A percentile compares a stretch with the other conserved stretches of the same genome.
Evolutionary conservation across 768 basidiomycete species (phyloP).

Genomic region (Myochromella boudieri): DNA sequence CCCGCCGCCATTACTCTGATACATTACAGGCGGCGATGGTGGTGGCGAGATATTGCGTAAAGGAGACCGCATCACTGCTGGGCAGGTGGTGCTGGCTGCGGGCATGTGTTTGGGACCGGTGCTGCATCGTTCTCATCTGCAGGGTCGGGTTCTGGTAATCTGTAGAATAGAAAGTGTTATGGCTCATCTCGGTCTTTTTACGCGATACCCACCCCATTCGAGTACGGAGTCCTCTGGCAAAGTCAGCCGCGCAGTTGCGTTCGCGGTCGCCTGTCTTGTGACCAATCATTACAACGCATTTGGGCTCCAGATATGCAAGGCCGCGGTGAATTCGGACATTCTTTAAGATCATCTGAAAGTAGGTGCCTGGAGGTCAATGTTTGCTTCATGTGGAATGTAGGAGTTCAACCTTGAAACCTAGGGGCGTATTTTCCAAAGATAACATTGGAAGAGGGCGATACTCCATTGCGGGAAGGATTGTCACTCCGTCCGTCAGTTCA

Average conservation of each 20-base stretch:
- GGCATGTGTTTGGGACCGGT: slow-evolving; percentile 9
- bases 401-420: slow-evolving; percentile 76
- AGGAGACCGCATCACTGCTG: slow-evolving; percentile 33
- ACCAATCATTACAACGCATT: slow-evolving; percentile 58
- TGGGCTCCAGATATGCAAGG: slow-evolving; percentile 76
- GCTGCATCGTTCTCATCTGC: slow-evolving; percentile 11
- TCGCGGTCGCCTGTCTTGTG: slow-evolving; percentile 68
- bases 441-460: slow-evolving; percentile 65
- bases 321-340: slow-evolving; percentile 68
- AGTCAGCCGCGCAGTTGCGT: slow-evolving; percentile 50
- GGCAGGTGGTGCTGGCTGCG: slow-evolving; percentile 12
- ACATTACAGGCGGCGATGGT: slow-evolving; percentile 24
- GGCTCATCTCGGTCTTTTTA: background rate
- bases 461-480: slow-evolving; percentile 73
- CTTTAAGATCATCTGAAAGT: slow-evolving; percentile 64
- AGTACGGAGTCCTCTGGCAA: slow-evolving; percentile 57
- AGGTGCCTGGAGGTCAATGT: background rate
- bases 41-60: slow-evolving; percentile 37
- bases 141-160: slow-evolving; percentile 22
- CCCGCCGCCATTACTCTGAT: slow-evolving; percentile 34
- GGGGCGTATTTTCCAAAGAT: slow-evolving; percentile 68
- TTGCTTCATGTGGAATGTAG: background rate
- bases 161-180: too few relatives aligned
- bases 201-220: slow-evolving; percentile 64
- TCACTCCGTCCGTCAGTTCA: slow-evolving; percentile 76